Evolutionary conservation across 179 eudicot genomes (phyloP).

Genomic region (Heliamphora pulchella): DNA sequence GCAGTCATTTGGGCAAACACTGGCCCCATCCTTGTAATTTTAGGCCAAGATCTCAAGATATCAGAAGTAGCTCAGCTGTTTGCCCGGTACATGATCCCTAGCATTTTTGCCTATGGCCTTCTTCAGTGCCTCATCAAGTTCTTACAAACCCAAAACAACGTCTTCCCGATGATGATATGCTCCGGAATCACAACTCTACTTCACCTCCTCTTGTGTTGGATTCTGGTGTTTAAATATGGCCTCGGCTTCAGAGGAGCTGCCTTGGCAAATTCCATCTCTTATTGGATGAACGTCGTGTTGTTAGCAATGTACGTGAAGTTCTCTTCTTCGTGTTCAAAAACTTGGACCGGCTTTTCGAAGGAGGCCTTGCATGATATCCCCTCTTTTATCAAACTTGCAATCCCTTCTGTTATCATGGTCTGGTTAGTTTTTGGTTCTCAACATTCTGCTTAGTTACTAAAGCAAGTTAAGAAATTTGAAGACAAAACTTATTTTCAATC

Average conservation of each 20-base stretch:
- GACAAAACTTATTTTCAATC: no score
- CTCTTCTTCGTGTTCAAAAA: slow-evolving; percentile 50
- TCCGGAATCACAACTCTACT: slow-evolving; percentile 43
- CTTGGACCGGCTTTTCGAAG: slow-evolving; percentile 63
- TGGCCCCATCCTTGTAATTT: slow-evolving; percentile 32
- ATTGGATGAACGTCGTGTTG: slow-evolving; percentile 56
- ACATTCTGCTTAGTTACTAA: neutral
- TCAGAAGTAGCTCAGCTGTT: slow-evolving; percentile 53
- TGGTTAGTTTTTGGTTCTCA: slow-evolving; percentile 13
- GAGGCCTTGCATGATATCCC: slow-evolving; percentile 45
- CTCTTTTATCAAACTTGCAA: slow-evolving; percentile 47
- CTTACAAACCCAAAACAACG: slow-evolving; percentile 64
- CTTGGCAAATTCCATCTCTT: slow-evolving; percentile 25
- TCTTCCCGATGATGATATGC: slow-evolving; percentile 67
- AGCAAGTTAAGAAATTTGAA: neutral
- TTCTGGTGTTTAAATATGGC: slow-evolving; percentile 52
- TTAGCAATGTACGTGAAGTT: slow-evolving; percentile 15
- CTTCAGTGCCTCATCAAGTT: slow-evolving; percentile 51
- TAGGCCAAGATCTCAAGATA: slow-evolving; percentile 61
- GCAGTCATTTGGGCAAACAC: slow-evolving; percentile 59
- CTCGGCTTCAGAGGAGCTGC: slow-evolving; percentile 45
- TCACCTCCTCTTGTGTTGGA: slow-evolving; percentile 53
- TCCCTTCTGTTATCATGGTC: slow-evolving; percentile 71
- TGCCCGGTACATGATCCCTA: slow-evolving; percentile 21
- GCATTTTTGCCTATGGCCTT: slow-evolving; percentile 42